phyloP scores from a whole-genome alignment of 495 filamentous ascomycete genomes.

The Trichocladium antarcticum region DNA sequence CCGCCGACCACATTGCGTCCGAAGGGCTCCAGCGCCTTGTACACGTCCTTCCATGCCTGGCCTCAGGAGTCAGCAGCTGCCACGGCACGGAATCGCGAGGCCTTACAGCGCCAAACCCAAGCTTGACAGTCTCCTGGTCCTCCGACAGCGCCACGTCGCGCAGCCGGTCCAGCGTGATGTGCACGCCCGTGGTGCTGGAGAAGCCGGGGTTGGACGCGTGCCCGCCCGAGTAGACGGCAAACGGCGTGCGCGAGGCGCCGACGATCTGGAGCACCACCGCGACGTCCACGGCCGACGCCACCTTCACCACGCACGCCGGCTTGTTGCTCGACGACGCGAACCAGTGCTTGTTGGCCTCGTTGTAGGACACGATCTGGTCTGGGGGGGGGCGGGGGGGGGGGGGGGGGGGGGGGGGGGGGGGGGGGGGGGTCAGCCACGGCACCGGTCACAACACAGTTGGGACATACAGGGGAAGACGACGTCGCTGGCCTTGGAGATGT shows the following conservation, averaged over 20 bases:
- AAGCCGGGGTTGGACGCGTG: slow-evolving; percentile 26
- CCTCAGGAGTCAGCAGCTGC: neutral
- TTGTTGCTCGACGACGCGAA: slow-evolving; percentile 15
- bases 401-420: too few species aligned
- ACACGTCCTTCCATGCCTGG: slow-evolving; percentile 18
- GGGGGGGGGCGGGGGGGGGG: too few species aligned
- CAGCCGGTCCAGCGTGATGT: slow-evolving; percentile 22
- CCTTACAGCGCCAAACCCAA: slow-evolving; percentile 28
- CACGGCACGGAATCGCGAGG: too few species aligned
- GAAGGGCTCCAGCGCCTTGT: slow-evolving; percentile 6
- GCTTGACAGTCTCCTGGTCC: slow-evolving; percentile 32
- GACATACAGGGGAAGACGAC: slow-evolving; percentile 5
- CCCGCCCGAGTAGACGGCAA: slow-evolving; percentile 39
- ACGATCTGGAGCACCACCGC: slow-evolving; percentile 16
- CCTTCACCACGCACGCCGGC: slow-evolving; percentile 15
- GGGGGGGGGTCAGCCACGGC: too few species aligned
- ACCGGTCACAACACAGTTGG: neutral
- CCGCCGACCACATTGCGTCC: slow-evolving; percentile 21
- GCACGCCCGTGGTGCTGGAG: slow-evolving; percentile 23
- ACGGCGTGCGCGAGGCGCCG: slow-evolving; percentile 14
- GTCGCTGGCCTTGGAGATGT: slow-evolving; percentile 1
- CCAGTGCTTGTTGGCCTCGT: slow-evolving; percentile 10
- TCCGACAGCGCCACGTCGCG: slow-evolving; percentile 20
- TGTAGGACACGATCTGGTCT: slow-evolving; percentile 2
- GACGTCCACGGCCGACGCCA: slow-evolving; percentile 12